Evolutionary conservation across 768 basidiomycete species (phyloP).

Genomic region (Termitomyces sp.): DNA sequence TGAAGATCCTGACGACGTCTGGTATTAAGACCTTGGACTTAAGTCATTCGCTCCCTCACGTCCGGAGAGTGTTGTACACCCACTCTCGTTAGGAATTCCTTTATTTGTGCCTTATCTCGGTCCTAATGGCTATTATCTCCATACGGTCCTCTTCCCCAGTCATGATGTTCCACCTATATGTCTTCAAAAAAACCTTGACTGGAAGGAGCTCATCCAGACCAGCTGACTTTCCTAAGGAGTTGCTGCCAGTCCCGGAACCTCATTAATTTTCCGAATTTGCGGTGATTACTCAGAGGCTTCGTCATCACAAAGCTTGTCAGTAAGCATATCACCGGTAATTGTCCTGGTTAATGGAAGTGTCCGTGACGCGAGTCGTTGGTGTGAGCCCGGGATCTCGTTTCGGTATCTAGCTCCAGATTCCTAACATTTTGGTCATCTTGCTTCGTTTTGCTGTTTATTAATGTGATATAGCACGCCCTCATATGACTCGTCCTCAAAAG

Average conservation of each 20-base stretch:
- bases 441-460: not conserved
- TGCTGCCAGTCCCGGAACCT: not conserved
- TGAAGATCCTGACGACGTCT: constrained; percentile 31
- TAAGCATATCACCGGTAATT: not conserved
- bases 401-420: not conserved
- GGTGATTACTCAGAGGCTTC: constrained; percentile 6
- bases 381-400: not conserved
- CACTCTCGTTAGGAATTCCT: not conserved
- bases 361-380: not conserved
- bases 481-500: not conserved
- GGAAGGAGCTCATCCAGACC: not conserved
- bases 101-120: not conserved
- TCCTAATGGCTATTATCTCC: not conserved
- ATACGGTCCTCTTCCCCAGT: not conserved
- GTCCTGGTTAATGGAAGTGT: not conserved
- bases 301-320: not conserved
- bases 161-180: not conserved
- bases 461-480: not conserved
- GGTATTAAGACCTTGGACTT: constrained; percentile 8
- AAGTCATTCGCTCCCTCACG: not conserved
- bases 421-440: not conserved
- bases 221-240: not conserved
- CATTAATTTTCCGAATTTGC: not conserved
- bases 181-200: not conserved
- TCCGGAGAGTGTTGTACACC: not conserved